Conservation (phyloP, 441 rosid genomes). For the Pelargonium citronellum region DNA sequence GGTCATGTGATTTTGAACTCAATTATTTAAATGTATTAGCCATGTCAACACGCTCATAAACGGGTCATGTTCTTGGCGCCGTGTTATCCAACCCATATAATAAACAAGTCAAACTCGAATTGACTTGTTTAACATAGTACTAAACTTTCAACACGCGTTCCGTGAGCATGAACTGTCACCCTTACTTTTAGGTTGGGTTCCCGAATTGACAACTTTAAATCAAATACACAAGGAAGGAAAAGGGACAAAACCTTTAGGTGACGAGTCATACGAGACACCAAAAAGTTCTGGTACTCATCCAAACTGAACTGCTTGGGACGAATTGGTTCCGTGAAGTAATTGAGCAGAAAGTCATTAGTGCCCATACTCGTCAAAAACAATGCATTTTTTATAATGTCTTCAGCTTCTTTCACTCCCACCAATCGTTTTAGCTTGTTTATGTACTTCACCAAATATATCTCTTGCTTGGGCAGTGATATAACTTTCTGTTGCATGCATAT, state of each 20-base stretch:
- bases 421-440: conserved; percentile 46
- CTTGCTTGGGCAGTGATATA: conserved; percentile 51
- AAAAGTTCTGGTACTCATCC: conserved; percentile 44
- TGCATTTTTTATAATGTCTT: conserved; percentile 40
- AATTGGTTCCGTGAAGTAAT: conserved; percentile 57
- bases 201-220: no score
- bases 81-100: no score
- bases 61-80: no score
- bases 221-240: no score
- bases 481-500: conserved; percentile 52
- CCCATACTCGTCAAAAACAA: conserved; percentile 64
- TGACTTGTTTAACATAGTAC: no score
- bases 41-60: no score
- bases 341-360: conserved; percentile 73
- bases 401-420: conserved; percentile 46
- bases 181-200: no score
- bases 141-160: no score
- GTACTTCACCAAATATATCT: conserved; percentile 55
- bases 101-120: no score
- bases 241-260: conserved; percentile 59
- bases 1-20: no score
- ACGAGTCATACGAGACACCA: conserved; percentile 43
- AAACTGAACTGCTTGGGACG: conserved; percentile 50
- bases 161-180: no score
- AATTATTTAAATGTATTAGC: no score